phyloP scores from a whole-genome alignment of 495 filamentous ascomycete species.

The Neurospora sp. region DNA sequence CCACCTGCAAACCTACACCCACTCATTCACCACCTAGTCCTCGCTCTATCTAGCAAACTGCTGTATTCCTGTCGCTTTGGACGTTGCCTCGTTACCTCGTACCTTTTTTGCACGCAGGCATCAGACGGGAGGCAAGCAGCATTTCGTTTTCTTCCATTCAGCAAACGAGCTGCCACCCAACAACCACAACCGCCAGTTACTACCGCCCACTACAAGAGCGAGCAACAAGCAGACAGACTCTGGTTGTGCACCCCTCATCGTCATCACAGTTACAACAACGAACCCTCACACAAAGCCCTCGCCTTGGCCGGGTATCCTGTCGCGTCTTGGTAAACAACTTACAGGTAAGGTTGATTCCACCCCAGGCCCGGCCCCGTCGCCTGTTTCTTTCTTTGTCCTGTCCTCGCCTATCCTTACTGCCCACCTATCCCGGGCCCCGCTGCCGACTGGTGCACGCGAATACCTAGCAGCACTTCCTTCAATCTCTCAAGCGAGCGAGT shows the following conservation, averaged over 20 bases:
- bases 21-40: background rate
- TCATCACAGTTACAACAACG: background rate
- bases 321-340: background rate
- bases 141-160: background rate
- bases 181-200: background rate
- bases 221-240: background rate
- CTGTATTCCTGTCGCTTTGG: background rate
- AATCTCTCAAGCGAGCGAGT: background rate
- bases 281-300: background rate
- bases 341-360: background rate
- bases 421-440: background rate
- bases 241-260: background rate
- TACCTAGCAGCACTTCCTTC: background rate
- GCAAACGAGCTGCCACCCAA: background rate
- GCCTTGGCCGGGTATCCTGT: background rate
- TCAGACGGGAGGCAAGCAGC: background rate
- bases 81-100: background rate
- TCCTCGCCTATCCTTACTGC: background rate
- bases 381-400: background rate
- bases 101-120: background rate
- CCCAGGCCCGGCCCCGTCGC: background rate
- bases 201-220: background rate
- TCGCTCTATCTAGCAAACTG: background rate
- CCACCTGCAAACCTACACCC: background rate
- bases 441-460: background rate